Conservation (phyloP, 495 filamentous ascomycete genomes). For the Penicillium verhagenii region DNA sequence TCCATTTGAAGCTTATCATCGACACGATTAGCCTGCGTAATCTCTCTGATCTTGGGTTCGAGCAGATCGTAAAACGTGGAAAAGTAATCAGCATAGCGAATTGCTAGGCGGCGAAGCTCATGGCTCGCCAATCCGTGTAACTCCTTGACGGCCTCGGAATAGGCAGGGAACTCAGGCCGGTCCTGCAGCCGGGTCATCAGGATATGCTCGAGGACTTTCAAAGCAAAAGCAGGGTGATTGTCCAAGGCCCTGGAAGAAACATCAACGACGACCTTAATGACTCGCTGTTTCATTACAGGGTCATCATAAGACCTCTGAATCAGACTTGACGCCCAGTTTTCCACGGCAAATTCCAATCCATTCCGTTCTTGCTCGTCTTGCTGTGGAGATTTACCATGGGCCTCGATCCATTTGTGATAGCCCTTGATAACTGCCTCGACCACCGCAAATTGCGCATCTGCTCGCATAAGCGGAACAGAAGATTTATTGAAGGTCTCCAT, state of each 20-base stretch:
- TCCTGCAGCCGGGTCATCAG: constrained; percentile 74
- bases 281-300: constrained; percentile 78
- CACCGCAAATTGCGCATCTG: constrained; percentile 87
- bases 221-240: constrained; percentile 72
- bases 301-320: constrained; percentile 80
- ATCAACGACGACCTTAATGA: constrained; percentile 80
- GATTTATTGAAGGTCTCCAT: constrained; percentile 76
- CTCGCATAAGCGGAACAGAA: constrained; percentile 69
- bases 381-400: constrained; percentile 51
- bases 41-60: constrained; percentile 77
- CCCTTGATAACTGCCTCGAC: constrained; percentile 91
- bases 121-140: constrained; percentile 77
- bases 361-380: constrained; percentile 61
- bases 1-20: constrained; percentile 75
- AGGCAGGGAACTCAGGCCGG: constrained; percentile 63
- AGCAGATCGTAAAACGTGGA: constrained; percentile 83
- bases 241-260: constrained; percentile 82
- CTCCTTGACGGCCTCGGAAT: constrained; percentile 89
- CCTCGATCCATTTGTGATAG: constrained; percentile 74
- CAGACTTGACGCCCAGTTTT: constrained; percentile 76
- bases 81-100: constrained; percentile 86
- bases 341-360: constrained; percentile 64
- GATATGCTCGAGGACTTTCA: constrained; percentile 86
- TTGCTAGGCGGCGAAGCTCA: constrained; percentile 84
- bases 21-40: constrained; percentile 66